Percentiles rank a stretch among this genome's conserved stretches.
These are phyloP conservation scores for Amphirosellinia nigrospora DNA, from an alignment of 495 filamentous ascomycete species.

Conservation along the genomic window DNA sequence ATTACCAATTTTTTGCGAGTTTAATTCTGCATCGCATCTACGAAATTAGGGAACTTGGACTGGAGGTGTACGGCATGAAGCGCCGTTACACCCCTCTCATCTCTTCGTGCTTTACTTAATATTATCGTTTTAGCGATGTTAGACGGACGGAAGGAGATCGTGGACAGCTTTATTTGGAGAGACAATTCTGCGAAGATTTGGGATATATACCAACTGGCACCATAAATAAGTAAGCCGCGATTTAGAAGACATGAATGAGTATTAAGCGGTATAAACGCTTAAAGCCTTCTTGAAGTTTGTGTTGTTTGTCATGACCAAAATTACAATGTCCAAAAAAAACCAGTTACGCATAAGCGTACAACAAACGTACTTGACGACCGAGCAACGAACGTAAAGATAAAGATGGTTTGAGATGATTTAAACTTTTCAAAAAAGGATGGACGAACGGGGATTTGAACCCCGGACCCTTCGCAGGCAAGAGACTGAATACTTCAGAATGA, in stretches of 20 bases:
- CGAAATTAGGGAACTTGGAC: neutral
- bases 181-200: neutral
- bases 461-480: conserved; percentile 26
- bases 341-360: too few relatives aligned
- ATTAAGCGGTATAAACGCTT: too few relatives aligned
- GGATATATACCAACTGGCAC: conserved; percentile 21
- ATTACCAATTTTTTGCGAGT: neutral
- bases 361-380: neutral
- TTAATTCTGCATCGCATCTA: conserved; percentile 4
- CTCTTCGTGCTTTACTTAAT: neutral
- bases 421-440: neutral
- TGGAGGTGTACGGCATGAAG: neutral
- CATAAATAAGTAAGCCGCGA: neutral
- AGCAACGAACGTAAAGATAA: neutral
- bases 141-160: conserved; percentile 8
- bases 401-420: too few relatives aligned
- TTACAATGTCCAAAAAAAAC: too few relatives aligned
- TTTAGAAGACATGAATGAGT: neutral
- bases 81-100: neutral
- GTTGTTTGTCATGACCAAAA: neutral
- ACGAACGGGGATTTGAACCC: conserved; percentile 29
- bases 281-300: too few relatives aligned
- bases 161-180: conserved; percentile 2
- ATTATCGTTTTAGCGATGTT: neutral
- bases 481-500: neutral